These are phyloP conservation scores for Litsea cubeba DNA, from an alignment of 164 flowering plant species.

Conservation along the genomic window DNA sequence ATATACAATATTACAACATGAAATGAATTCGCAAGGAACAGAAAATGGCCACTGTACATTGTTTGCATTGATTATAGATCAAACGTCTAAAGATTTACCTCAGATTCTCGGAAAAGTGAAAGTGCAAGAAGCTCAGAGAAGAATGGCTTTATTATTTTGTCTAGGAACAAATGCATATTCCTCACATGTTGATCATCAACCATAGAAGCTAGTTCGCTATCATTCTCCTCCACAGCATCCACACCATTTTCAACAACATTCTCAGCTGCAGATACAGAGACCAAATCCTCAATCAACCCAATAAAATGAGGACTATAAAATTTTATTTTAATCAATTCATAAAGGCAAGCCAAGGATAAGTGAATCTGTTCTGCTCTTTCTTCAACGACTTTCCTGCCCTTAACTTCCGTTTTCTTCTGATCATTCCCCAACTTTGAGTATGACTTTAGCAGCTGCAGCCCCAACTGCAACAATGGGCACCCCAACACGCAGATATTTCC, in stretches of 20 bases:
- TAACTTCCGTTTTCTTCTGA: slow-evolving; percentile 39
- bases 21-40: no score
- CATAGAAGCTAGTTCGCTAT: slow-evolving; percentile 22
- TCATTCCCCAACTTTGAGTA: slow-evolving; percentile 20
- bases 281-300: slow-evolving; percentile 47
- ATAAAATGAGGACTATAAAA: slow-evolving; percentile 19
- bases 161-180: slow-evolving; percentile 38
- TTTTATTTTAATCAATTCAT: slow-evolving; percentile 42
- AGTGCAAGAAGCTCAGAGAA: slow-evolving; percentile 49
- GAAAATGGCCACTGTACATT: no score
- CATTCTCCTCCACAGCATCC: slow-evolving; percentile 20
- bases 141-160: slow-evolving; percentile 48
- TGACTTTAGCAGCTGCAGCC: slow-evolving; percentile 43
- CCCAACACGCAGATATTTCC: slow-evolving; percentile 65
- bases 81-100: slow-evolving; percentile 36
- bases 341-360: slow-evolving; percentile 54
- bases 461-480: slow-evolving; percentile 47
- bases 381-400: slow-evolving; percentile 39
- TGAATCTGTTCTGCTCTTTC: slow-evolving; percentile 44
- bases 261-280: slow-evolving; percentile 27
- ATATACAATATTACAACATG: no score
- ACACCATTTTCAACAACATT: slow-evolving; percentile 9
- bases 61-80: no score
- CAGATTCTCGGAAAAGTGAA: slow-evolving; percentile 43
- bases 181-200: slow-evolving; percentile 34